Evolutionary conservation across 2,329 filamentous ascomycete genomes (phyloP).

Genomic region (Epicoccum sorghinum): DNA sequence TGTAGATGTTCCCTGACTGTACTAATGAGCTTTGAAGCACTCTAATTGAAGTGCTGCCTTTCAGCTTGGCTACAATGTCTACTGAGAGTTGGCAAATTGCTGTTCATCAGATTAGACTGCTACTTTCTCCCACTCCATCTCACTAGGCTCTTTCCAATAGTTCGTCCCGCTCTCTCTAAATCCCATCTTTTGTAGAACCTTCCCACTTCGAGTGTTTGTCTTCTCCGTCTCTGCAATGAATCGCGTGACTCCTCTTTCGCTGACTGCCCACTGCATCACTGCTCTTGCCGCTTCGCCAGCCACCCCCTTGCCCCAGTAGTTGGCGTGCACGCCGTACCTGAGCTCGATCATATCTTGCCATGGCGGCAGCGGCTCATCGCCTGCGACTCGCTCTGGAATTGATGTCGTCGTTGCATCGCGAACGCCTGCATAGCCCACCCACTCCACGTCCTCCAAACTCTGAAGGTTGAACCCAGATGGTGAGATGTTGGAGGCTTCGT

Average conservation of each 20-base stretch:
- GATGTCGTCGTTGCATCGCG: constrained; percentile 26
- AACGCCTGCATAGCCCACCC: constrained; percentile 29
- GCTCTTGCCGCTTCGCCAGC: constrained; percentile 24
- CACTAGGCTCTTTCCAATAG: constrained; percentile 26
- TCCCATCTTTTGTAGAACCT: constrained; percentile 35
- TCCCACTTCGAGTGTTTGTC: constrained; percentile 27
- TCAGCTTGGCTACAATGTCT: no score
- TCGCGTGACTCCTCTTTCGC: constrained; percentile 16
- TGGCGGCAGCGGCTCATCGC: constrained; percentile 17
- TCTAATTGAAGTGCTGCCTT: no score
- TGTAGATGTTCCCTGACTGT: no score
- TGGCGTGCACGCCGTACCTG: constrained; percentile 21
- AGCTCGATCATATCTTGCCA: constrained; percentile 28
- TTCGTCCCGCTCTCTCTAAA: constrained; percentile 22
- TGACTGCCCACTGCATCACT: constrained; percentile 24
- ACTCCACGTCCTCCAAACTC: constrained; percentile 2
- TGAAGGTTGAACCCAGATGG: background rate
- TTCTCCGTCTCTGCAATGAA: constrained; percentile 34
- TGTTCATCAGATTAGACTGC: background rate
- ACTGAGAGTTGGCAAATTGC: no score
- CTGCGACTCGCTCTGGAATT: constrained; percentile 12
- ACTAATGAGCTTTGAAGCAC: no score
- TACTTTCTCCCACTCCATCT: constrained; percentile 23
- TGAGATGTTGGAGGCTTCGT: background rate
- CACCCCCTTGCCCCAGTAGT: constrained; percentile 23